Evolutionary conservation across 2,329 filamentous ascomycete species (phyloP).

Genomic region (Stagonosporopsis cucurbitacearum): DNA sequence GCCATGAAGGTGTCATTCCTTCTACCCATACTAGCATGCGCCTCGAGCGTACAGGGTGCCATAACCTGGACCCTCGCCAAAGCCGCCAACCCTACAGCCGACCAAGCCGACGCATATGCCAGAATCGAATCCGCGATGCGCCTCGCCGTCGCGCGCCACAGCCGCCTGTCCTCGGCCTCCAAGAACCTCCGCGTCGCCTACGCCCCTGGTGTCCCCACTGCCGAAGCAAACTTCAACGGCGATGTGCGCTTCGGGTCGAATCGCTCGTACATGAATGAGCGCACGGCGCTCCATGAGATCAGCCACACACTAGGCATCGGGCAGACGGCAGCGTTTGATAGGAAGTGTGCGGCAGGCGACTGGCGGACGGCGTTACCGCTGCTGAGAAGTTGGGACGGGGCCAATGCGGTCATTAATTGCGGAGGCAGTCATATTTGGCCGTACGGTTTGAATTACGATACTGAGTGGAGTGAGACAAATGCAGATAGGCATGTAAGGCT

Average conservation of each 20-base stretch:
- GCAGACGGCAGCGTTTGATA: slow-evolving; percentile 41
- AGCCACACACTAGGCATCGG: slow-evolving; percentile 44
- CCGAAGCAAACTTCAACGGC: slow-evolving; percentile 46
- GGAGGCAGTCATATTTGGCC: slow-evolving; percentile 45
- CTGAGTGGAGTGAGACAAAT: slow-evolving; percentile 46
- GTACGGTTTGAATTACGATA: slow-evolving; percentile 47
- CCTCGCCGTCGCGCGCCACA: slow-evolving; percentile 38
- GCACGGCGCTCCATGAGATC: slow-evolving; percentile 47
- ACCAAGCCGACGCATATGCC: slow-evolving; percentile 42
- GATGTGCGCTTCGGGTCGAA: slow-evolving; percentile 45
- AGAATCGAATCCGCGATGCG: slow-evolving; percentile 43
- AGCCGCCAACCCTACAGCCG: slow-evolving; percentile 37
- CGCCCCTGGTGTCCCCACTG: slow-evolving; percentile 42
- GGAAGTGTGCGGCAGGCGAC: slow-evolving; percentile 37
- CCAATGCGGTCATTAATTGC: slow-evolving; percentile 41
- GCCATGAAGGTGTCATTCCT: slow-evolving; percentile 33
- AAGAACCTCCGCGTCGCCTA: slow-evolving; percentile 42
- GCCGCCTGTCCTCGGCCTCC: slow-evolving; percentile 28
- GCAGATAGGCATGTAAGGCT: slow-evolving; percentile 43
- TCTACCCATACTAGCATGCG: slow-evolving; percentile 28
- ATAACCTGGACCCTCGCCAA: slow-evolving; percentile 39
- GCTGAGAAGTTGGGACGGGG: slow-evolving; percentile 40
- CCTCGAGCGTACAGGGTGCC: slow-evolving; percentile 29
- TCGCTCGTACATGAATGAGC: slow-evolving; percentile 44
- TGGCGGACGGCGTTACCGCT: slow-evolving; percentile 44